Base-by-base conservation (phyloP, 2,329 filamentous ascomycete genomes). In the Exophiala xenobiotica region DNA sequence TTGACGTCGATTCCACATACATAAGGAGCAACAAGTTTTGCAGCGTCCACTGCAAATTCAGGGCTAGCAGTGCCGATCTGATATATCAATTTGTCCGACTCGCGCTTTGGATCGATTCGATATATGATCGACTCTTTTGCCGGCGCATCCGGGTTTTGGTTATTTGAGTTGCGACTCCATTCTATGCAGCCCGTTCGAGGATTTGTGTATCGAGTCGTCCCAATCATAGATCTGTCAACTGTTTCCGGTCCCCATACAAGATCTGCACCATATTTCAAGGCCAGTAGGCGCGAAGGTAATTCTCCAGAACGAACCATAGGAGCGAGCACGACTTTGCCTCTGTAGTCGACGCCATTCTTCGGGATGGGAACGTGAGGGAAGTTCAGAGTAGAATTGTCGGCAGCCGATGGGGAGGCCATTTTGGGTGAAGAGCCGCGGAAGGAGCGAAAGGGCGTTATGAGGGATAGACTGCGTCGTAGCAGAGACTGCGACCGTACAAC, bases 281-380 rank as follows among this genome's bases (percentile, higher is more conserved):
- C 89, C 37, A 95, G 74, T 20, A 99, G 79, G 52, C 93, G 85
- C 31, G 89, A 93, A 2, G 93, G 92, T 54, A 96, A 76, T 75
- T 99, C 93, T 66, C 93, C 93, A n/a, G 90, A 95, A 61, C 93
- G 87, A 51, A 96, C 92, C 93, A 99, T 99, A 33, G 93, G 93
- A 56, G 93, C 93, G 58, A 99, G 86, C 38, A 97, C 93, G 59
- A 97, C 74, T 71, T 95, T 96, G 71, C 88, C 87, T 62, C 92
- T 83, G 72, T 96, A 97, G 75, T 96, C 90, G 64, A 96, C 90
- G 45, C 92, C 92, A 69, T 87, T 87, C 55, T 78, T 80, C 59
- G 92, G 92, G 60, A 96, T 95, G 45, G 90, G 86, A 29, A 96
- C 88, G 66, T 78, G 83, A 67, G 86, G 85, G 63, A 48, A 50